These are phyloP conservation scores for Delonix regia DNA, from an alignment of 306 rosid genomes.

Conservation along the genomic window DNA sequence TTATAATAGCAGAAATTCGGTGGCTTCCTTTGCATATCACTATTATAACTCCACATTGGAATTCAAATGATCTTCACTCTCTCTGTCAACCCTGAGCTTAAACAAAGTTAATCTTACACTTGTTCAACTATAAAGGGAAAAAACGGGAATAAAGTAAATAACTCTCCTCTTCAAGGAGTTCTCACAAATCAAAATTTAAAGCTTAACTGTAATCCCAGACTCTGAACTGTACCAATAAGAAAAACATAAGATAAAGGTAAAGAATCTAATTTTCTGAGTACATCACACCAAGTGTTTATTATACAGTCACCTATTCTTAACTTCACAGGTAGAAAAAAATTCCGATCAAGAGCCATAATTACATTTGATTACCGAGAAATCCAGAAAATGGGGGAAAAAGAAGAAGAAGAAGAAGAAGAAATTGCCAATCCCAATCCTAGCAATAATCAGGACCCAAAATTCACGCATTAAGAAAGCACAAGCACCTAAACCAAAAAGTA, in stretches of 20 bases:
- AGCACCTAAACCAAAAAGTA: neutral
- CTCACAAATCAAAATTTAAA: constrained; percentile 11
- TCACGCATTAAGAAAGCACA: neutral
- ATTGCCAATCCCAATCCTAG: constrained; percentile 3
- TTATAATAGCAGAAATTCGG: neutral
- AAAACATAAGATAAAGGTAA: neutral
- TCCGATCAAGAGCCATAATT: neutral
- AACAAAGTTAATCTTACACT: neutral
- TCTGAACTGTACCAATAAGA: neutral
- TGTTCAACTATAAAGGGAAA: neutral
- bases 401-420: neutral
- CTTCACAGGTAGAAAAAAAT: neutral
- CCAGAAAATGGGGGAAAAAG: neutral
- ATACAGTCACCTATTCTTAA: neutral
- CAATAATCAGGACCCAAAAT: constrained; percentile 12
- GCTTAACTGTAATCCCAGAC: constrained; percentile 6
- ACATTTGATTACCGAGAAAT: neutral
- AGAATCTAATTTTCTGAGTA: neutral
- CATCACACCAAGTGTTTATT: neutral
- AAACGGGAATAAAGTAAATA: neutral
- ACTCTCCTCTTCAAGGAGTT: neutral
- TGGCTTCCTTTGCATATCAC: neutral
- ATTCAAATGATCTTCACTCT: neutral
- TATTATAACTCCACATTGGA: neutral
- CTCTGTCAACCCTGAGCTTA: neutral